Conservation (phyloP, 495 filamentous ascomycete genomes). For the Podospora conica region DNA sequence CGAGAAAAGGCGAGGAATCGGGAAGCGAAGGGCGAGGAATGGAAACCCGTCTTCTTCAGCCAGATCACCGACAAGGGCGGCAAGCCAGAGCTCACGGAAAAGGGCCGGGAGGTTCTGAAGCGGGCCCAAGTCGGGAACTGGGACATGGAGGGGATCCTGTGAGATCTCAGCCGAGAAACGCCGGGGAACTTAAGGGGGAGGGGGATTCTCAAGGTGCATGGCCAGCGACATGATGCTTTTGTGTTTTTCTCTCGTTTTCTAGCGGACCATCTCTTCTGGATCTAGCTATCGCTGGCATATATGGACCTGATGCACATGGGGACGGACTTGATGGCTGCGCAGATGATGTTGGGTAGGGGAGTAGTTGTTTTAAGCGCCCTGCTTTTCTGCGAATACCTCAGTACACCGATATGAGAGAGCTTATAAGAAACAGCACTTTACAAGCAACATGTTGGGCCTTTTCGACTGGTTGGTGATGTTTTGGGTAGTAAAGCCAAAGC, state of each 20-base stretch:
- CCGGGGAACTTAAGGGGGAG: not conserved
- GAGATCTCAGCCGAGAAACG: not conserved
- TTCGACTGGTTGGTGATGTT: not conserved
- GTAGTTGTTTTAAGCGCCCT: not conserved
- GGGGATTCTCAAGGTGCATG: not conserved
- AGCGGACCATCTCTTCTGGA: not conserved
- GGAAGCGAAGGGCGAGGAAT: slow-evolving; percentile 56
- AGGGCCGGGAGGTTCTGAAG: slow-evolving; percentile 64
- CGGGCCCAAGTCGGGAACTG: slow-evolving; percentile 60
- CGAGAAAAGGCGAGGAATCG: slow-evolving; percentile 76
- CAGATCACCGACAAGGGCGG: slow-evolving; percentile 65
- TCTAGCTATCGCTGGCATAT: not conserved
- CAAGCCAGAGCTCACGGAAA: slow-evolving; percentile 71
- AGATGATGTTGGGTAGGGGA: not conserved
- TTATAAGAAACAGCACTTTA: not conserved
- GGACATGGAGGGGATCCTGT: slow-evolving; percentile 38
- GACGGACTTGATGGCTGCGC: not conserved
- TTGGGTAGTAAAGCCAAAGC: not conserved
- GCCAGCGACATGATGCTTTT: not conserved
- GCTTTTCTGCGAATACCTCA: not conserved
- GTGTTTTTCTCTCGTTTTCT: not conserved
- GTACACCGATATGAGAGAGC: not conserved
- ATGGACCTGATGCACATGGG: not conserved
- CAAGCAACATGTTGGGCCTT: not conserved
- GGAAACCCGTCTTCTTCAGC: slow-evolving; percentile 88